Evolutionary conservation across 768 basidiomycete genomes (phyloP).

Genomic region (Amanita pseudoporphyria): DNA sequence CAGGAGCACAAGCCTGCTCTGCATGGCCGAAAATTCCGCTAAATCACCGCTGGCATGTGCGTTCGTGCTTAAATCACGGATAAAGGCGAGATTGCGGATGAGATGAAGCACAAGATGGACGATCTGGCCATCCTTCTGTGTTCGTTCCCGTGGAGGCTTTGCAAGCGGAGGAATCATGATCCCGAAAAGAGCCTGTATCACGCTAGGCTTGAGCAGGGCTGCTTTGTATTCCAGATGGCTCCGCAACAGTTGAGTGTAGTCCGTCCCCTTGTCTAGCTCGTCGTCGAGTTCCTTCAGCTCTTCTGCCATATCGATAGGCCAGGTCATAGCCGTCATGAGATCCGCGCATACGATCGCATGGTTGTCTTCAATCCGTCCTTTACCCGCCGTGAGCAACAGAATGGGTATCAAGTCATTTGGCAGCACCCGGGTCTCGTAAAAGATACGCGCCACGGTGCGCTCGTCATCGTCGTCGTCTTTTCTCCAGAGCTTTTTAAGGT

Average conservation of each 20-base stretch:
- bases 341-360: conserved; percentile 79
- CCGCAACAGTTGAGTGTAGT: conserved; percentile 76
- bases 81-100: conserved; percentile 89
- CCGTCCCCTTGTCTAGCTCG: conserved; percentile 68
- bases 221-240: conserved; percentile 90
- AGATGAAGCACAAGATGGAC: conserved; percentile 84
- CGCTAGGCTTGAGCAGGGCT: conserved; percentile 56
- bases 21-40: conserved; percentile 68
- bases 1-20: conserved; percentile 63
- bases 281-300: conserved; percentile 91
- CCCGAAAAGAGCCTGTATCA: conserved; percentile 62
- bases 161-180: conserved; percentile 74
- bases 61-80: conserved; percentile 75
- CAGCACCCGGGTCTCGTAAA: conserved; percentile 81
- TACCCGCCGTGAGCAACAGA: conserved; percentile 70
- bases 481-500: conserved; percentile 92
- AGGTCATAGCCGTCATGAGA: conserved; percentile 94
- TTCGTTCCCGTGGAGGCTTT: conserved; percentile 57
- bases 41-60: conserved; percentile 67
- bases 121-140: conserved; percentile 75
- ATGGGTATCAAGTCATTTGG: conserved; percentile 85
- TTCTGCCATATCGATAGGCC: conserved; percentile 95
- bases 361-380: conserved; percentile 71
- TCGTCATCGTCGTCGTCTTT: conserved; percentile 97
- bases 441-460: conserved; percentile 87